These are phyloP conservation scores for Diaporthe australafricana DNA, from an alignment of 2,329 filamentous ascomycete species.

Conservation along the genomic window DNA sequence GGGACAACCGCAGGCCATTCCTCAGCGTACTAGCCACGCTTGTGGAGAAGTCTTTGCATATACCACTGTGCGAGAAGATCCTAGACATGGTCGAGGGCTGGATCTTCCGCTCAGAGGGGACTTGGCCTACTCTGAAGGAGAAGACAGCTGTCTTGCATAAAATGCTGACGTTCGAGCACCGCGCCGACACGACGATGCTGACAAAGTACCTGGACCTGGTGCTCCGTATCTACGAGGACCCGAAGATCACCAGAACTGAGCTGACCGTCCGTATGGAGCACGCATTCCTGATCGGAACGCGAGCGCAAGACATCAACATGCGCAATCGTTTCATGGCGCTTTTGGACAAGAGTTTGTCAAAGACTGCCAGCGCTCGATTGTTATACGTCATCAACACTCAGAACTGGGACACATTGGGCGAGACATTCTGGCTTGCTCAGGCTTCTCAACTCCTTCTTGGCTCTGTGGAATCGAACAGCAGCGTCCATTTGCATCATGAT, in stretches of 20 bases:
- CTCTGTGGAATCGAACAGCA: constrained; percentile 86
- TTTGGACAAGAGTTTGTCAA: constrained; percentile 94
- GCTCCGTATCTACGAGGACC: constrained; percentile 97
- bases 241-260: constrained; percentile 93
- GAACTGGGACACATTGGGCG: constrained; percentile 95
- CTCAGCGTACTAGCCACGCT: constrained; percentile 94
- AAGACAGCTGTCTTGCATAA: constrained; percentile 99
- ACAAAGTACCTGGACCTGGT: constrained; percentile 96
- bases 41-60: constrained; percentile 93
- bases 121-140: constrained; percentile 97
- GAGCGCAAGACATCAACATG: constrained; percentile 95
- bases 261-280: constrained; percentile 97
- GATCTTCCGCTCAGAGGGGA: constrained; percentile 96
- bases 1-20: constrained; percentile 91
- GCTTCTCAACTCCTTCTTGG: constrained; percentile 93
- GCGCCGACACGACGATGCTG: constrained; percentile 84
- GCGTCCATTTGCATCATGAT: constrained; percentile 81
- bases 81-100: constrained; percentile 93
- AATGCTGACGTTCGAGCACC: constrained; percentile 95
- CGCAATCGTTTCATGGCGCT: constrained; percentile 96
- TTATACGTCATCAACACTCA: constrained; percentile 91
- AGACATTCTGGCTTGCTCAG: constrained; percentile 97
- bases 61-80: constrained; percentile 89
- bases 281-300: constrained; percentile 94
- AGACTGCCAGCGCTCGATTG: constrained; percentile 87